Conservation (phyloP, 75 land plant genomes). For the Pseudotsuga menziesii region DNA sequence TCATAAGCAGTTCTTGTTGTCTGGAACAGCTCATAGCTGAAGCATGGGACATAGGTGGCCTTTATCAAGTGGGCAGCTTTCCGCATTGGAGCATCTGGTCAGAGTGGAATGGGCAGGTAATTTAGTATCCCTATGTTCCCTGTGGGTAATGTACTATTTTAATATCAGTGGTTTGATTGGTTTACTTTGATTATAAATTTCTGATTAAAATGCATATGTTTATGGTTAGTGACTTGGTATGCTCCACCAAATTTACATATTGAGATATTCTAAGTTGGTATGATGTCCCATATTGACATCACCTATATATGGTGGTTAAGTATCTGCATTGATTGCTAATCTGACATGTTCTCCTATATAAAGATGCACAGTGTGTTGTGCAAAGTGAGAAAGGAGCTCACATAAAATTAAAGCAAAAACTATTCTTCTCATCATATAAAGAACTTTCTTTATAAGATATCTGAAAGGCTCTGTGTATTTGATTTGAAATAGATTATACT, state of each 20-base stretch:
- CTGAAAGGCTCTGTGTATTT: background rate
- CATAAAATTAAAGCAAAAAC: background rate
- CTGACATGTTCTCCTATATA: background rate
- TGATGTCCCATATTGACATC: background rate
- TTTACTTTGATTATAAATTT: background rate
- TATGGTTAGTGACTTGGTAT: background rate
- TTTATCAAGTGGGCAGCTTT: constrained; percentile 97
- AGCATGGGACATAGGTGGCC: constrained; percentile 98
- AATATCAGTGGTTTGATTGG: background rate
- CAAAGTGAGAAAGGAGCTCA: background rate
- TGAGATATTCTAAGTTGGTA: too few species aligned
- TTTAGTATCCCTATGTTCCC: background rate
- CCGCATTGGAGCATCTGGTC: constrained; percentile 99
- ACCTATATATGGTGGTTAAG: background rate
- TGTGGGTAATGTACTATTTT: background rate
- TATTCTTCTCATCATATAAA: background rate
- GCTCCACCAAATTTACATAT: background rate
- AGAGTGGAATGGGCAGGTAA: constrained; percentile 99
- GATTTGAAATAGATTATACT: background rate
- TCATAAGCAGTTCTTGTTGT: background rate
- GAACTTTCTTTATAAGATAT: background rate
- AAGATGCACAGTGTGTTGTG: background rate
- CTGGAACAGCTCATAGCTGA: constrained; percentile 83
- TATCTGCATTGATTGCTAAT: background rate
- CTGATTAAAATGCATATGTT: background rate